Evolutionary conservation across 2,329 filamentous ascomycete species (phyloP).

Genomic region (Sclerotinia sclerotiorum): DNA sequence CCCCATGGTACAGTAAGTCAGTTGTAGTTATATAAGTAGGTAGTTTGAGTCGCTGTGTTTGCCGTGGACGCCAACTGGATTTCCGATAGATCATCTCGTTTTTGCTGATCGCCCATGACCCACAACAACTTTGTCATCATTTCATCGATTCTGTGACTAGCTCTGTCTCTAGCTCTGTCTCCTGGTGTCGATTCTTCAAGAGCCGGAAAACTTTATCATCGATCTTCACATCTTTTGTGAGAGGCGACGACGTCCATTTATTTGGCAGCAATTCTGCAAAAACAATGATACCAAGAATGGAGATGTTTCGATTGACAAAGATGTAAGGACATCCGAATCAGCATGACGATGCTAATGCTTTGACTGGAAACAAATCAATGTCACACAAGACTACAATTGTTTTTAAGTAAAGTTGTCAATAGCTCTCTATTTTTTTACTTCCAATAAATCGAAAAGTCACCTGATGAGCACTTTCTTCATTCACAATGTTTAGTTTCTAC

Average conservation of each 20-base stretch:
- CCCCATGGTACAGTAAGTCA: too few species aligned
- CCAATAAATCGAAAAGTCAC: background rate
- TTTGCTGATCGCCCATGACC: background rate
- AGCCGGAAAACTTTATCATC: background rate
- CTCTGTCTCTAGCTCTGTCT: too few species aligned
- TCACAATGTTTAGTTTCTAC: background rate
- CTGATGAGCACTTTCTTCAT: background rate
- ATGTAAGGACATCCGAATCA: background rate
- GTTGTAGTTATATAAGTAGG: too few species aligned
- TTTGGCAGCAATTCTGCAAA: background rate
- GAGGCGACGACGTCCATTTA: background rate
- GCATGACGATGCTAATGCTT: background rate
- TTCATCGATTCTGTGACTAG: background rate
- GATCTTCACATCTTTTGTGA: background rate
- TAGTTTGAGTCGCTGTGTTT: too few species aligned
- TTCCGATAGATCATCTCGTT: background rate
- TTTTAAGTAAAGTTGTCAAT: background rate
- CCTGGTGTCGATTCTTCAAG: background rate
- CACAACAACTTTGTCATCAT: constrained; percentile 1
- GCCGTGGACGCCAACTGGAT: too few species aligned
- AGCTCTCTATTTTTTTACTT: background rate
- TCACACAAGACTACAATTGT: background rate
- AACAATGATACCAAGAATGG: too few species aligned
- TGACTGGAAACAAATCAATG: background rate
- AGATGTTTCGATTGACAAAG: background rate